Evolutionary conservation across 164 flowering plant genomes (phyloP).

Genomic region (Umbellularia californica): DNA sequence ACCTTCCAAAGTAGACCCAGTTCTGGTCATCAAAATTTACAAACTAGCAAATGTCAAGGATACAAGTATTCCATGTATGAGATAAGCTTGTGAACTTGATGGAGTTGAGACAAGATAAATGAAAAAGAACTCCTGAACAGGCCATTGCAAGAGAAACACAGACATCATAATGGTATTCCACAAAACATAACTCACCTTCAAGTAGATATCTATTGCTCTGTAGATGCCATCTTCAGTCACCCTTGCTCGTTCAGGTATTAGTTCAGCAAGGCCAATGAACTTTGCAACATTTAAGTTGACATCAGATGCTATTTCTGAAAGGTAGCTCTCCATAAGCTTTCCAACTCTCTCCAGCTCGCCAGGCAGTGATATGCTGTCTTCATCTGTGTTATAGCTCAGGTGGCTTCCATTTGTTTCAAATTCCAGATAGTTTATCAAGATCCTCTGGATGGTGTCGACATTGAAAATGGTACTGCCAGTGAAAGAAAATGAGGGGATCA

Average conservation of each 20-base stretch:
- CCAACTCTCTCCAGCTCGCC: slow-evolving; percentile 66
- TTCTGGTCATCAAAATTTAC: too few relatives aligned
- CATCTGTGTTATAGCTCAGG: slow-evolving; percentile 27
- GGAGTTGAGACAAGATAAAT: background rate
- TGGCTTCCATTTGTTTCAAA: slow-evolving; percentile 34
- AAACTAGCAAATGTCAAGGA: too few relatives aligned
- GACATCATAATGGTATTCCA: background rate
- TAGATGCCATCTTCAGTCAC: slow-evolving; percentile 85
- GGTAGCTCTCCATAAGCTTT: slow-evolving; percentile 78
- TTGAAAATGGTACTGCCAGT: slow-evolving; percentile 78
- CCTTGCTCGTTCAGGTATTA: slow-evolving; percentile 75
- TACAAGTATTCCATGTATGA: too few relatives aligned
- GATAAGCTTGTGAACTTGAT: background rate
- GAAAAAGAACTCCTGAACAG: background rate
- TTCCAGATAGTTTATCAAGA: slow-evolving; percentile 66
- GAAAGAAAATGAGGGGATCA: slow-evolving; percentile 76
- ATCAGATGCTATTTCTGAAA: slow-evolving; percentile 89
- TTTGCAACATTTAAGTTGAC: slow-evolving; percentile 51
- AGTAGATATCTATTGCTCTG: slow-evolving; percentile 86
- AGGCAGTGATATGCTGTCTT: slow-evolving; percentile 41
- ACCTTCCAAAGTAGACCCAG: too few relatives aligned
- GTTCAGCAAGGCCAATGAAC: slow-evolving; percentile 65
- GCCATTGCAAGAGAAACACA: too few relatives aligned
- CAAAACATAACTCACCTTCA: slow-evolving; percentile 50
- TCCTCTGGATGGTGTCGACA: slow-evolving; percentile 72